Base-by-base conservation (phyloP, 106 monocot species). In the Dioscorea dumetorum region DNA sequence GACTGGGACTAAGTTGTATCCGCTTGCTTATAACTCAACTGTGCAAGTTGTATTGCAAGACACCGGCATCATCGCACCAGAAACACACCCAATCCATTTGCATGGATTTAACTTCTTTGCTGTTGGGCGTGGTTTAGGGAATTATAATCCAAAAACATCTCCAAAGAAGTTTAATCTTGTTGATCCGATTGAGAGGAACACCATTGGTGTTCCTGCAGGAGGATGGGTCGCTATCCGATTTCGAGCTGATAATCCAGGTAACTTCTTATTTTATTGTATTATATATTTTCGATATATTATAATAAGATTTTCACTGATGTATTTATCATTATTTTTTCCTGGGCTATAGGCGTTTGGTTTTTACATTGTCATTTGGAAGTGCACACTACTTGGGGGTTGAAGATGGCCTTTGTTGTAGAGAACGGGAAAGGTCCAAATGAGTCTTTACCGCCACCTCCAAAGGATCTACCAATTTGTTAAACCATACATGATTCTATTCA, bases 1-100 rank as follows among this genome's bases (percentile, higher is more conserved):
- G 65, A 78, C 50, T 19, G 78, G 75, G 67, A 81, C 83, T 50
- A 83, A 19, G 50, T 22, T 69, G 28, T 69, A 73, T 24, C 21
- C 57, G 24, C 48, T 79, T 2, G 49, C 57, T 8, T 79, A 65
- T 64, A 70, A 74, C 70, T 49, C 73, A 7, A 74, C 70, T 48
- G 61, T 71, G 60, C 57, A 71, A 23, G 9, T 71, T 2, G 70
- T 71, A 0, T 24, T 61, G 49, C 60, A 71, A 15, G 70, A 61
- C 24, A 60, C 60, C 12, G 57, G 70, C 22, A 22, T 71, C 16
- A 57, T 71, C 13, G 17, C 58, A 15, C 49, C 61, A 20, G 70
- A 71, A 60, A 71, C 49, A 48, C 70, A 71, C 49, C 70, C 70
- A 12, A 8, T 71, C 12, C 70, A 71, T 49, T 10, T 71, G 41